Evolutionary conservation across 768 basidiomycete species (phyloP), one percentile per base, ranked within the genome.

Genomic region (Hericium alpestre): DNA sequence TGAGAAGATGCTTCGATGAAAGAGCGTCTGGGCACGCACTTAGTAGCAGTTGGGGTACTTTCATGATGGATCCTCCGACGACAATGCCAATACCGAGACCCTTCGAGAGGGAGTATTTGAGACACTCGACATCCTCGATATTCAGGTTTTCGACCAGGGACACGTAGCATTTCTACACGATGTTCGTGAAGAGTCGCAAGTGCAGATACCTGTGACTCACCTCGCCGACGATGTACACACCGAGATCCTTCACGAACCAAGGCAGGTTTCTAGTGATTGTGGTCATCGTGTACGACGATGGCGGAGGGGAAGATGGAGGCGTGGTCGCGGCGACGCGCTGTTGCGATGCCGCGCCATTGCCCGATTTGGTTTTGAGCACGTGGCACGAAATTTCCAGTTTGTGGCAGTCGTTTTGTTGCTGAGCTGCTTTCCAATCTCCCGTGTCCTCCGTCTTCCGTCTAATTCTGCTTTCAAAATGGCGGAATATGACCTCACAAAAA

Each of bases 11-110:
- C 12, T n/a, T 53, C 32, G 16, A 20, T 38, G 11, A 38, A 27
- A 9, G 23, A 27, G 27, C 32, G 53, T 32, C 16, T 16, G 22
- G 25, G 3, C n/a, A 74, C 88, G 66, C 63, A 90, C 90, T 90
- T 55, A 92, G 79, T 27, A 90, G 64, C n/a, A 96, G 74, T 68
- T 98, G 95, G 1, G 95, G 95, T 2, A 98, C 80, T 71, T 99
- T 99, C 84, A 99, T 89, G 60, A 99, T 90, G 2, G 87, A 84
- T 0, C 94, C 94, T 43, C 90, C 95, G 1, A 89, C 74, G 46
- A 98, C 93, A 53, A 98, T 94, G 0, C 87, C 95, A 15, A 99
- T 72, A 0, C 96, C 94, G 7, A 99, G 74, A 0, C 85, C 93
- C 67, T 98, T 98, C 2, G 93, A 96, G 54, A 96, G 69, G 1